phyloP scores from a whole-genome alignment of 1,139 yeast genomes.

The Candida smagusa region DNA sequence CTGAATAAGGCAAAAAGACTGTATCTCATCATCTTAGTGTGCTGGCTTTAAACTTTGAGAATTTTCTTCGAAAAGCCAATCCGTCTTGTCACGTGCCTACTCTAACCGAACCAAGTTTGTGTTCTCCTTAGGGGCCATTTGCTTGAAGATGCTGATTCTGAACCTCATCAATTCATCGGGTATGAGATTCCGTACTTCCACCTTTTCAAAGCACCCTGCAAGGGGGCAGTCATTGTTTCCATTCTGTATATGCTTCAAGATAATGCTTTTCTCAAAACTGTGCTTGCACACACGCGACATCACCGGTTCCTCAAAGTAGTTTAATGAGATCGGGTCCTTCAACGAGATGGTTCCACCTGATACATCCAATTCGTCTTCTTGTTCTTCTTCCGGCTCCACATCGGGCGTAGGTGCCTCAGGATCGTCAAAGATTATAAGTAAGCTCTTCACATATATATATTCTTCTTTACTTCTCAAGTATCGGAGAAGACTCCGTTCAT shows the following conservation, averaged over 20 bases:
- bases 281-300: conserved; percentile 56
- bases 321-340: conserved; percentile 61
- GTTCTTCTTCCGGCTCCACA: conserved; percentile 23
- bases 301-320: conserved; percentile 50
- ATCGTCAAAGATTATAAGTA: conserved; percentile 27
- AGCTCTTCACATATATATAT: conserved; percentile 25
- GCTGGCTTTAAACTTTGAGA: conserved; percentile 1
- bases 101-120: conserved; percentile 12
- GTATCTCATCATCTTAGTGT: conserved; percentile 26
- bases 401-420: conserved; percentile 43
- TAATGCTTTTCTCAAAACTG: conserved; percentile 51
- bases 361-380: conserved; percentile 56
- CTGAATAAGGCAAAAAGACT: conserved; percentile 22
- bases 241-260: conserved; percentile 27
- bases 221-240: conserved; percentile 38
- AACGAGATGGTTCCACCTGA: conserved; percentile 67
- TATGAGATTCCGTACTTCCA: conserved; percentile 28
- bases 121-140: conserved; percentile 6
- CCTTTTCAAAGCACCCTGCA: conserved; percentile 40
- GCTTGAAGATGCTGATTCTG: conserved; percentile 35
- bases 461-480: conserved; percentile 6
- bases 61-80: neutral
- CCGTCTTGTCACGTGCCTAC: conserved; percentile 2
- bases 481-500: conserved; percentile 4
- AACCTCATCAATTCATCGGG: conserved; percentile 48